Evolutionary conservation across 352 stramenopile species (phyloP).

Genomic region (Phytophthora syringae): DNA sequence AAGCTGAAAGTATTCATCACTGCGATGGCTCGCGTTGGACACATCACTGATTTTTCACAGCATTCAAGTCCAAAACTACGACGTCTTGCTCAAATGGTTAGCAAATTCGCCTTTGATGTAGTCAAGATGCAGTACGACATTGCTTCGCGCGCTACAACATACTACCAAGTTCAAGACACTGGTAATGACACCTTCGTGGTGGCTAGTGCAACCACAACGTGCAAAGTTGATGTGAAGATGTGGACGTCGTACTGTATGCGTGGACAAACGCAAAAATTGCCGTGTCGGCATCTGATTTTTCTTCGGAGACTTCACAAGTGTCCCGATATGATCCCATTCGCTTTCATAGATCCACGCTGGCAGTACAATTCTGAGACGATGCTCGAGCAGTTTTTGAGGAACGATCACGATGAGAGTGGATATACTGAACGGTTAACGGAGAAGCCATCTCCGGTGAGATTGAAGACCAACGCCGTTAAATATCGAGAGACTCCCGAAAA

Average conservation of each 20-base stretch:
- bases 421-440: neutral
- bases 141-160: neutral
- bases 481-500: neutral
- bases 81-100: neutral
- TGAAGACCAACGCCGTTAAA: neutral
- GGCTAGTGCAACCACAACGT: neutral
- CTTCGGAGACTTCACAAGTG: neutral
- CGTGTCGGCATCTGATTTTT: neutral
- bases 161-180: neutral
- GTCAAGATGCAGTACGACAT: neutral
- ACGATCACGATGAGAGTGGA: neutral
- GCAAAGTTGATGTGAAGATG: neutral
- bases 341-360: neutral
- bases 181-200: neutral
- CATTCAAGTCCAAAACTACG: neutral
- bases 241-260: neutral
- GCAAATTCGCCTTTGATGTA: neutral
- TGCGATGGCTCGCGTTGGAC: neutral
- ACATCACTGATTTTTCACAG: neutral
- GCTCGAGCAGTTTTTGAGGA: neutral
- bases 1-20: constrained; percentile 7
- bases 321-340: neutral
- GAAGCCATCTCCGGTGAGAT: neutral
- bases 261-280: neutral
- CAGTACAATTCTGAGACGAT: neutral